These are phyloP conservation scores for Caryopteris hybrid DNA, from an alignment of 305 asterid genomes.

Conservation along the genomic window DNA sequence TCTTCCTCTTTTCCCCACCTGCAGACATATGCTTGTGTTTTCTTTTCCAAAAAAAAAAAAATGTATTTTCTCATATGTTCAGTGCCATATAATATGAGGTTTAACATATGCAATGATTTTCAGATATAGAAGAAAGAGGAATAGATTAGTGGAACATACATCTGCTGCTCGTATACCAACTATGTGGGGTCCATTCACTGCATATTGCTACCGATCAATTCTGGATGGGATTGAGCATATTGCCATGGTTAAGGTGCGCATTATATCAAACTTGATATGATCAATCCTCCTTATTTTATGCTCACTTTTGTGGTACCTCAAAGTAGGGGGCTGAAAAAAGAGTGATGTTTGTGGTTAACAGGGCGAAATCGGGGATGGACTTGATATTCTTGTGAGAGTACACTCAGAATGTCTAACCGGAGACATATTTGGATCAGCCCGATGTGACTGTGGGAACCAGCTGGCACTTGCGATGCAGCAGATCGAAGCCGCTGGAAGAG, in stretches of 20 bases:
- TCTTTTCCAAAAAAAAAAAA: too few species aligned
- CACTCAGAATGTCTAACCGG: conserved; percentile 98
- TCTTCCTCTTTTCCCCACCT: too few species aligned
- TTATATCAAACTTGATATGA: neutral
- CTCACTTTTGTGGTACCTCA: too few species aligned
- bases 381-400: conserved; percentile 83
- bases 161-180: conserved; percentile 94
- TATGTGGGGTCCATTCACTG: conserved; percentile 94
- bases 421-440: conserved; percentile 90
- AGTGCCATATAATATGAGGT: neutral
- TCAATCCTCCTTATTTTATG: too few species aligned
- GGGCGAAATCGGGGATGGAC: conserved; percentile 92
- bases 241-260: conserved; percentile 91
- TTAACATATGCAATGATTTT: conserved; percentile 13
- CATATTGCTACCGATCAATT: conserved; percentile 76
- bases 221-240: conserved; percentile 94
- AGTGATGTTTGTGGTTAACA: conserved; percentile 25
- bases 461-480: conserved; percentile 90
- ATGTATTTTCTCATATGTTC: neutral
- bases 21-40: too few species aligned
- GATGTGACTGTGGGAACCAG: conserved; percentile 94
- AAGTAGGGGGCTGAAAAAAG: too few species aligned
- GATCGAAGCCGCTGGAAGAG: conserved; percentile 89
- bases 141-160: conserved; percentile 77
- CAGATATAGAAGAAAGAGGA: conserved; percentile 90